Evolutionary conservation across 2,329 filamentous ascomycete genomes (phyloP), one percentile per base, ranked within the genome.

Genomic region (Aspergillus hiratsukae): DNA sequence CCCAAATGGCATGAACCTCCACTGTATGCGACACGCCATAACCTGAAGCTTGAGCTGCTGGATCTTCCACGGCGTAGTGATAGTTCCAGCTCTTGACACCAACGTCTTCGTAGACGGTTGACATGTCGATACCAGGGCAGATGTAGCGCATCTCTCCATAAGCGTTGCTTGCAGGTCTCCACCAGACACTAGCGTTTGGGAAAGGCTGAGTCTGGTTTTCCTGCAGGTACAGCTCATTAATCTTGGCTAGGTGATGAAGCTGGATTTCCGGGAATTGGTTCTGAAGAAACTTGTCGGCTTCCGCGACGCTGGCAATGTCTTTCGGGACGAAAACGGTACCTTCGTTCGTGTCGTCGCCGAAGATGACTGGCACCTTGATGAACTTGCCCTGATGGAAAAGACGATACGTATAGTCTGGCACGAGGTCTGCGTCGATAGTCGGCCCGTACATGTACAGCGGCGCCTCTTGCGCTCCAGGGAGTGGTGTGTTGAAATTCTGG

Each of bases 1-100:
- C 88, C 75, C 84, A 91, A 51, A 92, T 84, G 0, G 87, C 85
- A 51, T 81, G 80, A 0, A 85, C 60, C 67, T 92, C 88, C 8
- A 84, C 79, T 0, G 84, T 87, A 64, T 92, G 88, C 6, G 82
- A 80, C 0, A 88, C 86, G 0, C 88, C 88, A 1, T 80, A 66
- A 1, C 88, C 87, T 2, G 73, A 65, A 0, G 74, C 75, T 23
- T 82, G 73, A 49, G 83, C 75, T 0, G 65, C 64, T 0, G 82
- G 79, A 58, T 90, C 87, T 45, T 83, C 74, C 3, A 90, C 88
- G 54, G 87, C 82, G 74, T 85, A 90, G 45, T 82, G 83, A 68
- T 92, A 92, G 66, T 84, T 87, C 81, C 83, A 92, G 25, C 80
- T 82, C 1, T 19, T 67, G 27, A 35, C 43, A 28, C 64, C 63